A percentile compares a stretch with the other conserved stretches of the same genome.
These are phyloP conservation scores for Pseudevernia furfuracea DNA, from an alignment of 495 filamentous ascomycete species.

Conservation along the genomic window DNA sequence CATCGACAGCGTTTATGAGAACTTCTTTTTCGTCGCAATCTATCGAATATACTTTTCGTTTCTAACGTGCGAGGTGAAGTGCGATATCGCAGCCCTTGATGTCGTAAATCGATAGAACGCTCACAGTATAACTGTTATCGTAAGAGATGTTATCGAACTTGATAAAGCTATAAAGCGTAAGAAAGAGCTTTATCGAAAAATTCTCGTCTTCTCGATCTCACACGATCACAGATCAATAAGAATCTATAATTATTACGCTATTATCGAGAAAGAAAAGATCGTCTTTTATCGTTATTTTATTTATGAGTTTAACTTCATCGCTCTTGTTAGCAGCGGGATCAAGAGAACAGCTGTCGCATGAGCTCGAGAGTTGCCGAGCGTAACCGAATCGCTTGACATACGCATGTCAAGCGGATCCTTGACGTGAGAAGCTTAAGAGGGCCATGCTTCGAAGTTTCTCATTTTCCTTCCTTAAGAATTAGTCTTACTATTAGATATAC, in stretches of 20 bases:
- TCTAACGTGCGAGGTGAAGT: constrained; percentile 36
- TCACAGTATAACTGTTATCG: constrained; percentile 33
- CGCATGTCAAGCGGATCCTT: too few relatives aligned
- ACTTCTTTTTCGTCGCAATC: constrained; percentile 35
- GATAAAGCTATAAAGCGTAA: constrained; percentile 31
- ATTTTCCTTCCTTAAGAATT: too few relatives aligned
- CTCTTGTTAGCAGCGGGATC: too few relatives aligned
- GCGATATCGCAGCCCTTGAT: constrained; percentile 30
- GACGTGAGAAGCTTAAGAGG: too few relatives aligned
- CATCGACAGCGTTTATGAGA: constrained; percentile 23
- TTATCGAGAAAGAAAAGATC: constrained; percentile 22
- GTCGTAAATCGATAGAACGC: constrained; percentile 36
- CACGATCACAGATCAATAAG: constrained; percentile 33
- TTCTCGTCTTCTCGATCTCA: constrained; percentile 43
- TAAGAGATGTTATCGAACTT: constrained; percentile 29
- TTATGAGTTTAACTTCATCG: constrained; percentile 30
- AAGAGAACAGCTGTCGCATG: too few relatives aligned
- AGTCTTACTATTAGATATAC: too few relatives aligned
- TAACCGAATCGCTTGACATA: too few relatives aligned
- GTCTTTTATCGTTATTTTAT: constrained; percentile 28
- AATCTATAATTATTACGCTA: constrained; percentile 30
- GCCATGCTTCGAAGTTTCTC: too few relatives aligned
- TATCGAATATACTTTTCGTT: constrained; percentile 39
- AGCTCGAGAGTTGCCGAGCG: too few relatives aligned
- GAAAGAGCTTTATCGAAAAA: constrained; percentile 36